Base-by-base conservation (phyloP, 2,329 filamentous ascomycete species). In the Emericellopsis cladophorae region DNA sequence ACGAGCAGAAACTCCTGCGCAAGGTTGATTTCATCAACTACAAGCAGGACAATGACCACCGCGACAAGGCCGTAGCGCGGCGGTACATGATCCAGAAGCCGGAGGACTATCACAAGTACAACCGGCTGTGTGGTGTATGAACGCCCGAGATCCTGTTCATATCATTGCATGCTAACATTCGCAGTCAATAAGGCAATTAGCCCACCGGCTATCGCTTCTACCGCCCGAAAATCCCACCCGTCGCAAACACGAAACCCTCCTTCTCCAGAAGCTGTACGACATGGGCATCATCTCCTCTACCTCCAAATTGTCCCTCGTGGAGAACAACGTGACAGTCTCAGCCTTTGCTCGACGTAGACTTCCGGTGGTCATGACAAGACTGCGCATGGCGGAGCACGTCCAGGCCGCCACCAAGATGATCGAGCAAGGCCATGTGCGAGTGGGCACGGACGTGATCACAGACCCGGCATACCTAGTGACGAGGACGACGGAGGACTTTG, bases 1-100 rank as follows among this genome's bases (percentile, higher is more conserved):
- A 95, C 66, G 92, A 98, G 79, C 79, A 92, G 60, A 93, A 92
- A 74, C 83, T 96, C 58, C 77, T 96, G 54, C 90, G 90, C 58
- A 76, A 76, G 62, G 88, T 92, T 63, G 89, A 98, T 67, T 94
- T 98, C 65, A 81, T 89, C 59, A 92, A 83, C 56, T 95, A 90
- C 72, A 92, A 92, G 64, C 80, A 80, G 55, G 89, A 96, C 66
- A 76, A 82, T 55, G 73, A 78, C 52, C 92, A 98, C 67, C 82
- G 90, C 59, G 85, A 90, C 64, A 78, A 86, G 46, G 65, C 67
- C 46, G 77, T 96, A 45, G 75, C 84, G 46, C 78, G 87, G 42
- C 81, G 89, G 46, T 98, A 98, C 64, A 84, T 84, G 65, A 88
- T 96, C 55, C 84, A 90, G 57, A 88, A 93, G 59, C 81, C 85